Base-by-base conservation (phyloP, 192 early-diverging fungal species). In the Rhizophagus sp. region DNA sequence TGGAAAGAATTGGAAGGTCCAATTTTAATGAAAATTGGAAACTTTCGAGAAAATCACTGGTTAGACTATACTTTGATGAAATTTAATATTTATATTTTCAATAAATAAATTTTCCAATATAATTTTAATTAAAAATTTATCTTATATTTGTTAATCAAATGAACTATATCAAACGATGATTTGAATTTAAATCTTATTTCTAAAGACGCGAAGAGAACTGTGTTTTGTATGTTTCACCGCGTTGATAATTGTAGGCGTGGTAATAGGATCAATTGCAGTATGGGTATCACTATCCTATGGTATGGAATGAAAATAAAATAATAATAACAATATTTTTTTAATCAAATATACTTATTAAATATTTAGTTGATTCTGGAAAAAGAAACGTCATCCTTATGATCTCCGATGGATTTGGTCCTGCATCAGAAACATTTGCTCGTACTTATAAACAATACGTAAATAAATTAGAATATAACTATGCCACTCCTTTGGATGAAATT, bases 321-420 rank as follows among this genome's bases (percentile, higher is more conserved):
- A 7, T 7, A 22, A 17, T 5, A 15, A 57, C 7, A 57, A 4
- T 22, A 5, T 57, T 66, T 19, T 67, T 33, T 67, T 12, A 4
- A 12, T 67, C 2, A 17, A 17, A 34, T 67, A 5, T 66, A 17
- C 15, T 30, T 33, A 30, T 24, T 33, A 30, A 17, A 34, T 34
- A 72, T 33, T 4, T 70, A 82, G 72, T 39, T 30, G 57, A 64
- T 52, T 67, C 81, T 63, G 62, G 33, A 39, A 90, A 88, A 76
- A 90, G 92, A 76, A 96, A 94, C 78, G 92, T 98, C 7, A 95
- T 98, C 63, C 81, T 98, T 81, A 96, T 98, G 96, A 92, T 98
- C 34, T 94, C 94, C 73, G 96, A 97, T 82, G 96, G 97, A 9
- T 96, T 98, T 81, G 97, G 98, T 24, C 97, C 97, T 17, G 95